Percentiles rank a stretch among this genome's conserved stretches.
Conservation (phyloP, 371 early-diverging fungal species). For the Mitosporidium daphniae region DNA sequence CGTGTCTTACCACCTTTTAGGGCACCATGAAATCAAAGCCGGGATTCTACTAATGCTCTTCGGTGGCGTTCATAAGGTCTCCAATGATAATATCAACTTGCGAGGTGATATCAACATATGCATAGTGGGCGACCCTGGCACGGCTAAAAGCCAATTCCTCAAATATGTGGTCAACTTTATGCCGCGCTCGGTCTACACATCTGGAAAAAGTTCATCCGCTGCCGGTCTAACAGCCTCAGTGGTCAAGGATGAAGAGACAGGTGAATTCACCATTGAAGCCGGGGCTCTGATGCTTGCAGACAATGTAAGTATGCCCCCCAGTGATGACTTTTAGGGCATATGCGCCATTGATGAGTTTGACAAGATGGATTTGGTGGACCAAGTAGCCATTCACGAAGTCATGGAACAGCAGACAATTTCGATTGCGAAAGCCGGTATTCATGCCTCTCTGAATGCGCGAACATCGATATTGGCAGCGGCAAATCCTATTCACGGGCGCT, state of each 20-base stretch:
- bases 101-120: constrained; percentile 34
- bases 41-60: constrained; percentile 71
- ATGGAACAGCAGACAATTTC: constrained; percentile 99
- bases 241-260: constrained; percentile 86
- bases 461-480: constrained; percentile 11
- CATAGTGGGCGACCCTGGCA: constrained; percentile 43
- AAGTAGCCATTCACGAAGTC: constrained; percentile 98
- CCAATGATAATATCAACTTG: constrained; percentile 43
- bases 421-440: constrained; percentile 96
- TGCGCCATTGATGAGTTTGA: constrained; percentile 99
- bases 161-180: constrained; percentile 43
- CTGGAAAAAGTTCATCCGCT: constrained; percentile 89
- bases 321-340: constrained; percentile 28
- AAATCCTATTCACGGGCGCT: constrained; percentile 11
- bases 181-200: constrained; percentile 77
- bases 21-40: constrained; percentile 81
- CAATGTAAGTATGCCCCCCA: constrained; percentile 16
- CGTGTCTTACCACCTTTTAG: too few relatives aligned
- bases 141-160: constrained; percentile 42
- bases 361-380: constrained; percentile 91
- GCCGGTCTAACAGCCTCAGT: constrained; percentile 96
- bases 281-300: constrained; percentile 99
- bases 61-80: constrained; percentile 78
- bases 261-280: constrained; percentile 95
- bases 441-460: constrained; percentile 13